Evolutionary conservation across 225 moss, liverwort and hornwort species (phyloP).

Genomic region (Neckera pumila): DNA sequence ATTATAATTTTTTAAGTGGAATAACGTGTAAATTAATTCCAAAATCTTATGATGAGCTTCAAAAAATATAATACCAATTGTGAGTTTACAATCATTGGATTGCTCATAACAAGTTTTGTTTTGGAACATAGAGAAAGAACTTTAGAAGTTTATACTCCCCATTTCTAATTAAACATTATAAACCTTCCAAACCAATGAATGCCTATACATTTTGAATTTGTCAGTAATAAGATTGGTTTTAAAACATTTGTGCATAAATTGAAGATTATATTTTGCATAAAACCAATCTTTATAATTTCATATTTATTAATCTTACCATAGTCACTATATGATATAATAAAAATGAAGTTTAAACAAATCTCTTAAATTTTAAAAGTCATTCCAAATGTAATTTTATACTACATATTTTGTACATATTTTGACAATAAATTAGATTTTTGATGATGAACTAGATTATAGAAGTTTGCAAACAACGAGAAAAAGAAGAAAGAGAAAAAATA

Average conservation of each 20-base stretch:
- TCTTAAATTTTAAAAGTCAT: too few relatives aligned
- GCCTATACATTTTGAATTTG: fast-evolving
- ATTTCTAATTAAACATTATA: too few relatives aligned
- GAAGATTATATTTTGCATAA: fast-evolving
- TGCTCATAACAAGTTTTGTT: neutral
- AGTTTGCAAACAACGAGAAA: neutral
- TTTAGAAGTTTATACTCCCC: neutral
- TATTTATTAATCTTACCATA: too few relatives aligned
- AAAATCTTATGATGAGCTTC: neutral
- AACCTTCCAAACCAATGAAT: neutral
- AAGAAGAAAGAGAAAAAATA: neutral
- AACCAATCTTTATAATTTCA: neutral
- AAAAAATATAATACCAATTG: neutral
- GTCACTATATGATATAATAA: too few relatives aligned
- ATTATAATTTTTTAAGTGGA: fast-evolving
- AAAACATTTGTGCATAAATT: neutral
- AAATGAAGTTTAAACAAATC: neutral
- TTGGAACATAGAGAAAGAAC: fast-evolving
- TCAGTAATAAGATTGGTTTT: too few relatives aligned
- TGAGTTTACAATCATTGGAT: too few relatives aligned
- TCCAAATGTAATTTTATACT: neutral
- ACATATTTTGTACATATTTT: neutral
- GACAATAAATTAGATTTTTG: too few relatives aligned
- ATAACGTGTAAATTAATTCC: too few relatives aligned
- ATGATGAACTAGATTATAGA: neutral